Evolutionary conservation across 768 basidiomycete genomes (phyloP), one percentile per base, ranked within the genome.

Genomic region (Butyriboletus loyo): DNA sequence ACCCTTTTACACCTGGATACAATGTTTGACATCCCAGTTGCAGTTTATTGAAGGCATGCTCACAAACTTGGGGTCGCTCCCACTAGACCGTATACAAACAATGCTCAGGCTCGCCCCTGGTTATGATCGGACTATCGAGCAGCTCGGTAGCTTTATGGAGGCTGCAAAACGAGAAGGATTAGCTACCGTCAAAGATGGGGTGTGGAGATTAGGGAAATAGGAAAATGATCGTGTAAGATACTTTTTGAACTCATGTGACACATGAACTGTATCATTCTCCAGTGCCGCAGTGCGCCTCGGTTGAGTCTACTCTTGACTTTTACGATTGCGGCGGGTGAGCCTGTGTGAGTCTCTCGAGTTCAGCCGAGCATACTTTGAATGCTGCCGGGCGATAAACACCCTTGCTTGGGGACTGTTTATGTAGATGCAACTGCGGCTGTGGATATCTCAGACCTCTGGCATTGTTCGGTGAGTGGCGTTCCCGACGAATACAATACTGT

Each of bases 41-140:
- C 54, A 92, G 88, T 95, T 87, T 71, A 89, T 95, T 54, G 86
- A 91, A 70, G 92, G 89, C 27, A 92, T 93, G 87, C 84, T 97
- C 52, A 92, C 84, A 49, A 95, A 93, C 66, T 74, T 98, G 39
- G 89, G 88, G 10, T 67, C 82, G 3, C 76, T 94, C 15, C 79
- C 87, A 2, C 63, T 90, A 39, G 87, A 90, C 54, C 81, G 88
- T n/a, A 92, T 97, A 62, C 93, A 97, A 65, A 76, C 80, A 2
- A 93, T 94, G 88, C 77, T 97, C 54, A 85, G 82, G 65, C 84
- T 91, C 63, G 89, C 88, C 10, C 88, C 87, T 5, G 85, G 83
- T 5, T 96, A 94, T 68, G 85, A 92, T 62, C 82, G 83, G 55
- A 84, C 85, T 5, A 67, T 84, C 11, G 92, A 93, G 25, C 90